These are phyloP conservation scores for Pascua guehoae DNA, from an alignment of 1,284 basidiomycete species.

Conservation along the genomic window DNA sequence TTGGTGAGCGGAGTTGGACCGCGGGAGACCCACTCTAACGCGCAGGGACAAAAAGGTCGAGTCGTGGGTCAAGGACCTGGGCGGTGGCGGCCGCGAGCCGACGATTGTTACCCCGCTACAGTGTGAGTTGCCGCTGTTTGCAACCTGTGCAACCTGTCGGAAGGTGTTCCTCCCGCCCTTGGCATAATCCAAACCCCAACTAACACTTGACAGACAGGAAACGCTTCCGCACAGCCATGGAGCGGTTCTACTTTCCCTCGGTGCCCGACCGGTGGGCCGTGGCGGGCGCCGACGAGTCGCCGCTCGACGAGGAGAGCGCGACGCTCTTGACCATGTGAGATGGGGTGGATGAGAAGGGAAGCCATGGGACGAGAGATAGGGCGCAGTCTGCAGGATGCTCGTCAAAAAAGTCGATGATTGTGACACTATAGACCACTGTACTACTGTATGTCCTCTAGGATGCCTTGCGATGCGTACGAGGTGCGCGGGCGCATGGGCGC, in stretches of 20 bases:
- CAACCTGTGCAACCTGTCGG: no score
- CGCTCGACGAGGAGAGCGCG: conserved; percentile 6
- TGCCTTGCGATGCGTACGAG: no score
- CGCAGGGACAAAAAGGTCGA: conserved; percentile 92
- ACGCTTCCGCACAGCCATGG: conserved; percentile 86
- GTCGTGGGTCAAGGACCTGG: conserved; percentile 94
- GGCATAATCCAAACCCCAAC: neutral
- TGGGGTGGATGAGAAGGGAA: no score
- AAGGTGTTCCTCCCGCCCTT: no score
- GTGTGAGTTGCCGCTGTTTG: no score
- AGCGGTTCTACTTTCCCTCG: conserved; percentile 67
- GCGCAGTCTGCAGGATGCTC: no score
- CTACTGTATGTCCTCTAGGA: no score
- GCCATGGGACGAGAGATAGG: neutral
- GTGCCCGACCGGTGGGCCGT: conserved; percentile 47
- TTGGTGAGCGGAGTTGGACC: conserved; percentile 50
- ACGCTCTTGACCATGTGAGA: conserved; percentile 4
- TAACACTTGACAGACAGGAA: conserved; percentile 53
- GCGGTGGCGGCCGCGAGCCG: conserved; percentile 72
- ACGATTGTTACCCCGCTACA: conserved; percentile 74
- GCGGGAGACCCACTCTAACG: neutral
- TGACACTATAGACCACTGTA: no score
- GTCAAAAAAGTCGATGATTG: no score
- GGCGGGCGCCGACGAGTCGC: conserved; percentile 1
- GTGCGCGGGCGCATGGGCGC: no score